These are phyloP conservation scores for Xylaria grammica DNA, from an alignment of 495 filamentous ascomycete species.

Conservation along the genomic window DNA sequence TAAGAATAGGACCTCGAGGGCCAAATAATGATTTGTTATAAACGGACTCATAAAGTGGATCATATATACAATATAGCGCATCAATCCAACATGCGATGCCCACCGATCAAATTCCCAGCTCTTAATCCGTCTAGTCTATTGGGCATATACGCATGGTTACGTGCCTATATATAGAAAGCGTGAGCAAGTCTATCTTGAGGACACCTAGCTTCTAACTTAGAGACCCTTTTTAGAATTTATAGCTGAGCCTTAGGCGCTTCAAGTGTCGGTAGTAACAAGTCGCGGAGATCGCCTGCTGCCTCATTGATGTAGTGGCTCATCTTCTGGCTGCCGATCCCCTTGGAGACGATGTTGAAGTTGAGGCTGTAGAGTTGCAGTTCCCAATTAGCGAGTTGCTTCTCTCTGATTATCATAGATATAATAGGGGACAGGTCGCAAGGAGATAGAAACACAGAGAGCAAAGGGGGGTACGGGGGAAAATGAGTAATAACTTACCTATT, in stretches of 20 bases:
- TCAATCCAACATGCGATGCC: not conserved
- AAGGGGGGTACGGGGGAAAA: constrained; percentile 14
- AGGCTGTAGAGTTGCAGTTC: constrained; percentile 57
- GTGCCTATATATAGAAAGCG: too few species aligned
- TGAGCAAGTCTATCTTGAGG: not conserved
- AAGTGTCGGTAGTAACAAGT: constrained; percentile 82
- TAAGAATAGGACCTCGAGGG: too few species aligned
- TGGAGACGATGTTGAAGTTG: constrained; percentile 98
- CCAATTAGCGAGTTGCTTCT: constrained; percentile 24
- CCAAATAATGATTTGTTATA: too few species aligned
- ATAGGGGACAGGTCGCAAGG: constrained; percentile 19
- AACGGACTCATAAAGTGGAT: not conserved
- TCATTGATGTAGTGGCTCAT: constrained; percentile 96
- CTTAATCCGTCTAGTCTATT: not conserved
- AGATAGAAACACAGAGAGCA: constrained; percentile 31
- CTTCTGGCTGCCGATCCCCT: constrained; percentile 85
- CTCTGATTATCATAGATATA: not conserved
- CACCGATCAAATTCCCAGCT: not conserved
- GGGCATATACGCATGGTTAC: not conserved
- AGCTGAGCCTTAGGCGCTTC: constrained; percentile 90
- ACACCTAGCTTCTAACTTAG: too few species aligned
- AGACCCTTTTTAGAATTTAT: constrained; percentile 44
- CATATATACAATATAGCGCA: constrained; percentile 10
- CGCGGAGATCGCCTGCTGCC: constrained; percentile 87
- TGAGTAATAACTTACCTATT: constrained; percentile 61